Base-by-base conservation (phyloP, 805 yeast species). In the Spathaspora passalidarum region DNA sequence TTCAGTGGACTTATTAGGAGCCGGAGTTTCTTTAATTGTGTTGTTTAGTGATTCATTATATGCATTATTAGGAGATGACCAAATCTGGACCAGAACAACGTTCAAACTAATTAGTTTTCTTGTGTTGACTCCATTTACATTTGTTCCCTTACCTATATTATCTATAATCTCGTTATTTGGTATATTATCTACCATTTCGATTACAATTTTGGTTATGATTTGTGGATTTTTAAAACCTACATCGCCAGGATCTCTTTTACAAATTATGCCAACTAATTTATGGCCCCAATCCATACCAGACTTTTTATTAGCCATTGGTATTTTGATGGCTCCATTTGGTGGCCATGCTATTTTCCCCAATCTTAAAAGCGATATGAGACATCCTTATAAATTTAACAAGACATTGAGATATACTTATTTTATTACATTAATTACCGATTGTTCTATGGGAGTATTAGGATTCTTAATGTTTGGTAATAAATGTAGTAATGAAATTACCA, bases 301-400 rank as follows among this genome's bases (percentile, higher is more conserved):
- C 49, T 69, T 81, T 25, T 73, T 86, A 40, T 69, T 85, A 39
- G 76, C 85, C 1, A 68, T 81, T 41, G 88, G 88, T 10, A 81
- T 83, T 43, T 74, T 82, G 49, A 74, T 83, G 74, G 85, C 91
- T 3, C 91, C 92, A 1, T 87, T 86, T 72, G 90, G 94, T 5
- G 92, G 94, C 0, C 94, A 87, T 64, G 88, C 94, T 4, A 79
- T 87, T 20, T 87, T 86, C 56, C 94, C 94, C 2, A 86, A 86
- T 53, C 70, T 86, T 44, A 82, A 81, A 59, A 74, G 81, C 29
- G 95, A 86, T 61, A 82, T 86, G 86, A 73, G 86, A 44, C 85
- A 81, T 52, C 91, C 92, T 3, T 60, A 68, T 23, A 79, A 76
- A 50, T 84, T 79, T 61, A 65, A 66, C 16, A 59, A 60, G 13